Evolutionary conservation across 208 protist genomes (phyloP).

Genomic region (Crithidia mellificae): DNA sequence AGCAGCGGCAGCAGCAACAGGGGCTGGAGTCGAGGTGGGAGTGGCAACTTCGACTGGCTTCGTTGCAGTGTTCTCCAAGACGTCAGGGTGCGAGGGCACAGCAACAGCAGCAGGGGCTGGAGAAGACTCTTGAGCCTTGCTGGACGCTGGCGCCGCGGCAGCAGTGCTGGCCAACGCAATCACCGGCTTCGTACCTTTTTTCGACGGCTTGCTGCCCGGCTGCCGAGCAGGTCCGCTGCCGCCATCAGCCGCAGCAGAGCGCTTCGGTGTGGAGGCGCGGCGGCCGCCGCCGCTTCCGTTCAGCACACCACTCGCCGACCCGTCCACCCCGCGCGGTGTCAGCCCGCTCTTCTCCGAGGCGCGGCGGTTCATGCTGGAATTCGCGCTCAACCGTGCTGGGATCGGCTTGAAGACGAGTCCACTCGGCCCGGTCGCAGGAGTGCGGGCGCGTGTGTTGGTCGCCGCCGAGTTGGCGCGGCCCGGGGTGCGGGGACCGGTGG

Average conservation of each 20-base stretch:
- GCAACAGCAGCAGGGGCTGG: neutral
- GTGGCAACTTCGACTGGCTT: too few species aligned
- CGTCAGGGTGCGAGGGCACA: too few species aligned
- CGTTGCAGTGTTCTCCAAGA: too few species aligned
- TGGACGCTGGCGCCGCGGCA: neutral
- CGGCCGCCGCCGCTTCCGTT: neutral
- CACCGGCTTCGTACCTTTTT: constrained; percentile 4
- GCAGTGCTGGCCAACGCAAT: neutral
- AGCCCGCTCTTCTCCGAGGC: neutral
- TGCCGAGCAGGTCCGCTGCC: neutral
- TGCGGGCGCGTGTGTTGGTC: constrained; percentile 2
- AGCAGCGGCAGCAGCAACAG: neutral
- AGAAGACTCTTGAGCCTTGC: neutral
- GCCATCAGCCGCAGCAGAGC: neutral
- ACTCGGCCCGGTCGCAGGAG: neutral
- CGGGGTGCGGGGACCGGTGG: neutral
- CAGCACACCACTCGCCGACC: neutral
- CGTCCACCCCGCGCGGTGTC: neutral
- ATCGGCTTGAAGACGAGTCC: constrained; percentile 9
- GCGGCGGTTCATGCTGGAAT: neutral
- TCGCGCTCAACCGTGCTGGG: constrained; percentile 8
- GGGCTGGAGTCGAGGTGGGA: neutral
- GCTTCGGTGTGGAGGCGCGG: neutral
- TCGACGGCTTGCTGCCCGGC: neutral
- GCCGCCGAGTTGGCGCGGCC: neutral